These are phyloP conservation scores for Macrophomina tecta DNA, from an alignment of 2,329 filamentous ascomycete species.

Conservation along the genomic window DNA sequence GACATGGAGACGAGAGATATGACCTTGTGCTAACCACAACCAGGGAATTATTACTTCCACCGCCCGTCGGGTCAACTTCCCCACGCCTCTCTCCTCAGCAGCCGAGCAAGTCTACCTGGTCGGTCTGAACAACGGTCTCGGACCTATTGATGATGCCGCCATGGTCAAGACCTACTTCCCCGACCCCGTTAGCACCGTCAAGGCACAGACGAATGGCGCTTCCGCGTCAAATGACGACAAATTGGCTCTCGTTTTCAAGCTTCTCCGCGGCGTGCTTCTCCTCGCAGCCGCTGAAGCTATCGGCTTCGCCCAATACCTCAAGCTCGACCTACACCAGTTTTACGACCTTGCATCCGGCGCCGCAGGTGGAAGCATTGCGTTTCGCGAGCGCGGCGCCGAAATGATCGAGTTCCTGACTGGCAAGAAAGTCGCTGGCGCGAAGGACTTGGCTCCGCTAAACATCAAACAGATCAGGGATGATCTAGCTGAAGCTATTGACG, in stretches of 20 bases:
- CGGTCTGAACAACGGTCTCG: slow-evolving; percentile 63
- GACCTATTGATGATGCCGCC: slow-evolving; percentile 60
- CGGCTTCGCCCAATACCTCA: slow-evolving; percentile 45
- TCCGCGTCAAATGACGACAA: slow-evolving; percentile 33
- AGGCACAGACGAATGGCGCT: slow-evolving; percentile 35
- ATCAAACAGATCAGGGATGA: slow-evolving; percentile 35
- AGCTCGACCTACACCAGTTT: slow-evolving; percentile 44
- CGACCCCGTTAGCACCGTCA: slow-evolving; percentile 46
- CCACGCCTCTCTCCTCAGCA: slow-evolving; percentile 64
- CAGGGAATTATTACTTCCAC: slow-evolving; percentile 71
- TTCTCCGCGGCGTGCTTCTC: slow-evolving; percentile 44
- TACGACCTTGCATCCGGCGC: slow-evolving; percentile 45
- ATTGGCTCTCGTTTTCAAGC: slow-evolving; percentile 43
- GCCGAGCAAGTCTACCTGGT: slow-evolving; percentile 71
- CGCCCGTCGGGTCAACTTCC: slow-evolving; percentile 63
- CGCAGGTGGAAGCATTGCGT: slow-evolving; percentile 45
- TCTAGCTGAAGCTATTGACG: slow-evolving; percentile 39
- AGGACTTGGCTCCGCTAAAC: slow-evolving; percentile 32
- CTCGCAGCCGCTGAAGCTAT: slow-evolving; percentile 46
- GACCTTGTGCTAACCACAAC: background rate
- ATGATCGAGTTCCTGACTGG: slow-evolving; percentile 43
- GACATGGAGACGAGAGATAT: background rate
- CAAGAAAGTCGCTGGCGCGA: slow-evolving; percentile 28
- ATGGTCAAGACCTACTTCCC: slow-evolving; percentile 61
- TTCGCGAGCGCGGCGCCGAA: slow-evolving; percentile 40